Percentiles rank a stretch among this genome's conserved stretches.
Conservation (phyloP, 2,329 filamentous ascomycete species). For the Nemania bipapillata region DNA sequence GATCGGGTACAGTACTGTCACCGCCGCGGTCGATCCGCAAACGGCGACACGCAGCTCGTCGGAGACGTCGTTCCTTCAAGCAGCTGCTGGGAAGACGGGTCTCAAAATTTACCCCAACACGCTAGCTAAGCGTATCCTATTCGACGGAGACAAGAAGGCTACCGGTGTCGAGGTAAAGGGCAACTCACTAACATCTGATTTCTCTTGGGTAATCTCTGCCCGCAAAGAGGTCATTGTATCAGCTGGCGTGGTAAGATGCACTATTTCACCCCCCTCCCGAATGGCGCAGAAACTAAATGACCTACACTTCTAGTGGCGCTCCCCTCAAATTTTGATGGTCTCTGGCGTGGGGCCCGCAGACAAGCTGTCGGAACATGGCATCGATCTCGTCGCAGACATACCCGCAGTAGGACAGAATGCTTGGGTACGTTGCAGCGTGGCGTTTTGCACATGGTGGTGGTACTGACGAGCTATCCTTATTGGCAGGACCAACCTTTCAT, state of each 20-base stretch:
- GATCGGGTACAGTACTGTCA: conserved; percentile 37
- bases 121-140: conserved; percentile 39
- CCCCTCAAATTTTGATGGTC: conserved; percentile 61
- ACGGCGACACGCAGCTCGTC: conserved; percentile 38
- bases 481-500: no score
- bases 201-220: conserved; percentile 32
- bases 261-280: no score
- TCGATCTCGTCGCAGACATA: conserved; percentile 56
- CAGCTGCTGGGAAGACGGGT: conserved; percentile 33
- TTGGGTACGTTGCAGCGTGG: no score
- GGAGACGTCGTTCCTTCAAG: conserved; percentile 36
- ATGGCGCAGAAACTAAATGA: no score
- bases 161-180: conserved; percentile 36
- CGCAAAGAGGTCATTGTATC: conserved; percentile 61
- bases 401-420: conserved; percentile 63
- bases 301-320: no score
- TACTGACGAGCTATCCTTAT: no score
- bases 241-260: no score
- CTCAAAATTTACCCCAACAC: conserved; percentile 37
- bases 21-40: conserved; percentile 38
- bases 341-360: conserved; percentile 58
- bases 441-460: no score
- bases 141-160: conserved; percentile 37
- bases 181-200: conserved; percentile 33
- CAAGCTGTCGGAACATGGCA: conserved; percentile 55